A percentile compares a stretch with the other conserved stretches of the same genome.
Evolutionary conservation across 2,329 filamentous ascomycete species (phyloP).

Genomic region (Fusarium tanahbumbuense): DNA sequence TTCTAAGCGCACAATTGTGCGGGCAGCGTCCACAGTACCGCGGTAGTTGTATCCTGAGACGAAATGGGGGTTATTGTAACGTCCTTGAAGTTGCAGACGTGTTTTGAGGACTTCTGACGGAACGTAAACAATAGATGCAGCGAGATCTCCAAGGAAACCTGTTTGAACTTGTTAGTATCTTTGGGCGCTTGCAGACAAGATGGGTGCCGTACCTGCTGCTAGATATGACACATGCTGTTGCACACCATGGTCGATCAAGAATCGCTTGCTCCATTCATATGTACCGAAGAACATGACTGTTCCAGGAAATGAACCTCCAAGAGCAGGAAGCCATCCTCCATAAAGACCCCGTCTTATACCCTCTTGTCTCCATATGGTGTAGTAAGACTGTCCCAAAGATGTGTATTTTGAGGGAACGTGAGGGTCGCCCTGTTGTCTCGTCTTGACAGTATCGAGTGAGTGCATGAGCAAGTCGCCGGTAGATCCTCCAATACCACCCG

Average conservation of each 20-base stretch:
- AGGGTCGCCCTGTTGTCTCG: slow-evolving; percentile 94
- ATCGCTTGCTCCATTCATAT: slow-evolving; percentile 94
- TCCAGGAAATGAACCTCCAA: slow-evolving; percentile 91
- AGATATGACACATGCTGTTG: slow-evolving; percentile 88
- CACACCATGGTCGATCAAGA: slow-evolving; percentile 85
- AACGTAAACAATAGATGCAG: slow-evolving; percentile 92
- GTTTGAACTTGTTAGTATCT: slow-evolving; percentile 1
- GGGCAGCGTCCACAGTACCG: slow-evolving; percentile 82
- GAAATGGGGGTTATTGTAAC: slow-evolving; percentile 95
- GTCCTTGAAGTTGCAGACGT: slow-evolving; percentile 92
- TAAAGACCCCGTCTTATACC: slow-evolving; percentile 88
- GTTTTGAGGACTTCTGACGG: slow-evolving; percentile 98
- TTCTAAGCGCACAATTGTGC: slow-evolving; percentile 85
- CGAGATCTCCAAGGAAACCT: slow-evolving; percentile 94
- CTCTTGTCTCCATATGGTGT: slow-evolving; percentile 93
- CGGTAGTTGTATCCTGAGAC: slow-evolving; percentile 96
- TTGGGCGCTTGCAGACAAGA: background rate
- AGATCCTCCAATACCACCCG: slow-evolving; percentile 90
- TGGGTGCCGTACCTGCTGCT: slow-evolving; percentile 71
- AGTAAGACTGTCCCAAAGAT: slow-evolving; percentile 89
- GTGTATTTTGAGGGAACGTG: slow-evolving; percentile 93
- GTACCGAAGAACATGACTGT: slow-evolving; percentile 96
- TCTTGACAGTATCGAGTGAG: slow-evolving; percentile 98
- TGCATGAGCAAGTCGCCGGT: slow-evolving; percentile 99
- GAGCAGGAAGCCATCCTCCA: slow-evolving; percentile 90